phyloP scores from a whole-genome alignment of 176 grass and related monocot species.

The Echinochloa phyllopogon region DNA sequence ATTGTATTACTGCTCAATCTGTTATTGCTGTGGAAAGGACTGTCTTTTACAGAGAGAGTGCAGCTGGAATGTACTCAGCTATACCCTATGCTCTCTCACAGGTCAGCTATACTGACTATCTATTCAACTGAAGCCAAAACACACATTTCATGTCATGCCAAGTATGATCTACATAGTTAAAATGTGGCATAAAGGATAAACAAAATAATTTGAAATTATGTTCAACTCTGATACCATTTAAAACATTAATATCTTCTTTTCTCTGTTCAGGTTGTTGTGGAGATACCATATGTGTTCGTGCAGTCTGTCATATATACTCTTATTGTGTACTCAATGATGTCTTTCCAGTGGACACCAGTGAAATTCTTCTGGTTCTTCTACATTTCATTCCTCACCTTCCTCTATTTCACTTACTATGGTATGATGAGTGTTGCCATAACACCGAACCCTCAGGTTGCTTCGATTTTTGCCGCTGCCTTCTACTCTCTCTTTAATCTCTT shows the following conservation, averaged over 20 bases:
- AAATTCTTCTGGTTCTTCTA: constrained; percentile 94
- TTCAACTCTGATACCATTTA: constrained; percentile 7
- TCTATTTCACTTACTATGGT: constrained; percentile 81
- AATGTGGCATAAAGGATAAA: not conserved
- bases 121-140: constrained; percentile 33
- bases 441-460: constrained; percentile 66
- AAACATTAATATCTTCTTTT: constrained; percentile 23
- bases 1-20: constrained; percentile 69
- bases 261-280: constrained; percentile 66
- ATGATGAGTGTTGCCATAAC: constrained; percentile 75
- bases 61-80: constrained; percentile 83
- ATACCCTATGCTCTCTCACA: constrained; percentile 79
- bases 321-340: constrained; percentile 67
- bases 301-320: constrained; percentile 51
- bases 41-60: constrained; percentile 72
- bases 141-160: not conserved
- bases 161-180: not conserved
- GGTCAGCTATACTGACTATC: constrained; percentile 49
- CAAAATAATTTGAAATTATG: constrained; percentile 9
- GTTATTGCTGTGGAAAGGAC: constrained; percentile 73
- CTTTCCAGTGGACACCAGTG: constrained; percentile 63
- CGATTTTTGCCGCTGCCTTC: constrained; percentile 64
- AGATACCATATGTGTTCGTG: constrained; percentile 78
- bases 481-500: constrained; percentile 75
- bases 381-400: constrained; percentile 62